A percentile compares a stretch with the other conserved stretches of the same genome.
Evolutionary conservation across 345 rosid species (phyloP).

Genomic region (Euphorbia pulcherrima): DNA sequence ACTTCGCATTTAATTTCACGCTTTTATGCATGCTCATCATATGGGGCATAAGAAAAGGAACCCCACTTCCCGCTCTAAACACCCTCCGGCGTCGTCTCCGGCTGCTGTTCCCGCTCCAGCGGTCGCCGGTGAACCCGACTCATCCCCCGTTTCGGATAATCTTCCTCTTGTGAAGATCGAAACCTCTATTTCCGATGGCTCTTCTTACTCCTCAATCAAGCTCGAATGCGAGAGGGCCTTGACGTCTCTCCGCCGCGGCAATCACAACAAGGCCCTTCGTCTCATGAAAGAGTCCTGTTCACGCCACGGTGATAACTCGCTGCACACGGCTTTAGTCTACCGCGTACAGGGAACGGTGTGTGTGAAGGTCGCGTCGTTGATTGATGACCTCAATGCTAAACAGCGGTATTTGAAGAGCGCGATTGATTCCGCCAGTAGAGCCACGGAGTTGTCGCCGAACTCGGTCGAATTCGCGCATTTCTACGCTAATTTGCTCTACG

Average conservation of each 20-base stretch:
- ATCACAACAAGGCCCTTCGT: slow-evolving; percentile 77
- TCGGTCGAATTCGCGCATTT: slow-evolving; percentile 83
- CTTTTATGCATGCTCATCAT: slow-evolving; percentile 35
- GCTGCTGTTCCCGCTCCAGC: slow-evolving; percentile 21
- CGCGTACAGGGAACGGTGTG: slow-evolving; percentile 86
- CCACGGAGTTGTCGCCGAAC: slow-evolving; percentile 66
- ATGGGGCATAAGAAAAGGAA: slow-evolving; percentile 87
- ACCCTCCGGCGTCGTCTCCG: slow-evolving; percentile 27
- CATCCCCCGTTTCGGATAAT: slow-evolving; percentile 9
- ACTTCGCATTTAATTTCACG: background rate
- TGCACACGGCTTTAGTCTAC: slow-evolving; percentile 49
- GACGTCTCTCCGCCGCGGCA: slow-evolving; percentile 72
- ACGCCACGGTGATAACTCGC: slow-evolving; percentile 44
- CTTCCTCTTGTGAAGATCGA: slow-evolving; percentile 35
- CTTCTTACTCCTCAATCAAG: slow-evolving; percentile 48
- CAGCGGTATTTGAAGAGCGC: slow-evolving; percentile 65
- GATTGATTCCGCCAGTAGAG: slow-evolving; percentile 64
- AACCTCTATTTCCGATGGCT: slow-evolving; percentile 24
- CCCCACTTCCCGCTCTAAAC: slow-evolving; percentile 56
- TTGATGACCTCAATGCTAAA: slow-evolving; percentile 67
- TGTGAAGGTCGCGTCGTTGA: slow-evolving; percentile 66
- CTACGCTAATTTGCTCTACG: slow-evolving; percentile 75
- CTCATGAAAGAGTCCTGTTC: slow-evolving; percentile 72
- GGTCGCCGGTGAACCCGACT: slow-evolving; percentile 24
- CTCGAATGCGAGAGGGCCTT: slow-evolving; percentile 82